Conservation (phyloP, 345 rosid species). For the Anacardium occidentale region DNA sequence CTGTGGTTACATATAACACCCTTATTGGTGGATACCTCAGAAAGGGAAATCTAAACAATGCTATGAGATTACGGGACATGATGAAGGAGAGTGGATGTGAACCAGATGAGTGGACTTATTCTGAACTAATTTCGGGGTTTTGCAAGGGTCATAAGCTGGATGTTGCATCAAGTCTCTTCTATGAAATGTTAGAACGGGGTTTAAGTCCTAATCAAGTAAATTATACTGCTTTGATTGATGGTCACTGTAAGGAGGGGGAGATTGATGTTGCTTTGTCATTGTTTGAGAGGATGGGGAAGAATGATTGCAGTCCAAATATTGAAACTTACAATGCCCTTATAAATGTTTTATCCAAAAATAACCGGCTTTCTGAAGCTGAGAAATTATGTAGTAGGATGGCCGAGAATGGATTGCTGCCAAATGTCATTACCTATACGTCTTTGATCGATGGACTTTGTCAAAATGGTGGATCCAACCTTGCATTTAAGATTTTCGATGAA, state of each 20-base stretch:
- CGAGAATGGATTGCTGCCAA: conserved; percentile 44
- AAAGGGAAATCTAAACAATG: conserved; percentile 41
- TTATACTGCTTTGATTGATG: conserved; percentile 63
- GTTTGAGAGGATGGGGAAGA: conserved; percentile 48
- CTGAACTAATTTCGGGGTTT: conserved; percentile 61
- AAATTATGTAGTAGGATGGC: conserved; percentile 39
- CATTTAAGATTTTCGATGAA: conserved; percentile 48
- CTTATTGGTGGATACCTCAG: conserved; percentile 45
- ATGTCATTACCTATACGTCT: conserved; percentile 56
- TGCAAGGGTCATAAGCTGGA: conserved; percentile 50
- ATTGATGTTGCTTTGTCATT: conserved; percentile 49
- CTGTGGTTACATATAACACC: conserved; percentile 49
- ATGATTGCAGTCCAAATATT: conserved; percentile 35
- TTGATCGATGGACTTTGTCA: conserved; percentile 52
- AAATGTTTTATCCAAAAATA: conserved; percentile 43
- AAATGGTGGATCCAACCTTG: conserved; percentile 40
- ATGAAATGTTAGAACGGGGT: conserved; percentile 45
- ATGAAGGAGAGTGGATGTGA: conserved; percentile 43
- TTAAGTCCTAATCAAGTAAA: conserved; percentile 45
- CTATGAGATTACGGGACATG: conserved; percentile 44
- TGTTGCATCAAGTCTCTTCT: conserved; percentile 38
- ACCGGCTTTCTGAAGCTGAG: conserved; percentile 41
- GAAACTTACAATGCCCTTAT: conserved; percentile 57
- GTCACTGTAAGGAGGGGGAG: conserved; percentile 55
- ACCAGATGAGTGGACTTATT: conserved; percentile 61